phyloP scores from a whole-genome alignment of 2,329 filamentous ascomycete genomes.

The Neofusicoccum umdonicola region DNA sequence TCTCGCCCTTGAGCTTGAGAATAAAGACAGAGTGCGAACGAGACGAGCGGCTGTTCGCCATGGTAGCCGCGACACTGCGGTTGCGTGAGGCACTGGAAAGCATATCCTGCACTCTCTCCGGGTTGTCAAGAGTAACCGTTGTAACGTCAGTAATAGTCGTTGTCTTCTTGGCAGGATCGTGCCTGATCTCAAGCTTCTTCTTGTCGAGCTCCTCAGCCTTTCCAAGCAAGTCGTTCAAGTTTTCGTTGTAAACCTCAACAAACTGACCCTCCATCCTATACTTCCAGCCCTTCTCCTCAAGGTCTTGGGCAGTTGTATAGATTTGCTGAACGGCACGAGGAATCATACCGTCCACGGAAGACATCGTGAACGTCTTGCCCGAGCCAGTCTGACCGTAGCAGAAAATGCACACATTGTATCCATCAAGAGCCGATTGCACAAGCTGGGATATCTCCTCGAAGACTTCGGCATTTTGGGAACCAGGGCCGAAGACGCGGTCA shows the following conservation, averaged over 20 bases:
- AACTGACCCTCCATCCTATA: slow-evolving; percentile 96
- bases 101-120: slow-evolving; percentile 75
- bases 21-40: slow-evolving; percentile 97
- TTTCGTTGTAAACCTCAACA: slow-evolving; percentile 97
- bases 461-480: slow-evolving; percentile 75
- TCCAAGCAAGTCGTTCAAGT: slow-evolving; percentile 84
- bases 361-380: slow-evolving; percentile 97
- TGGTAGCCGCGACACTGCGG: slow-evolving; percentile 91
- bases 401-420: slow-evolving; percentile 98
- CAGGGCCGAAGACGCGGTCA: slow-evolving; percentile 84
- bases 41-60: slow-evolving; percentile 91
- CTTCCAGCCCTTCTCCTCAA: slow-evolving; percentile 88
- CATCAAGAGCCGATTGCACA: slow-evolving; percentile 92
- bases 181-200: slow-evolving; percentile 84
- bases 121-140: slow-evolving; percentile 72
- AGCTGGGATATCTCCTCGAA: slow-evolving; percentile 97
- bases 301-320: slow-evolving; percentile 77
- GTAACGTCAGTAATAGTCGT: slow-evolving; percentile 80
- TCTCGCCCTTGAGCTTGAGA: slow-evolving; percentile 65
- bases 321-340: slow-evolving; percentile 90
- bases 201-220: slow-evolving; percentile 69
- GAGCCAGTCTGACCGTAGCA: slow-evolving; percentile 97
- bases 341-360: slow-evolving; percentile 89
- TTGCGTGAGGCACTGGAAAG: slow-evolving; percentile 79
- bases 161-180: slow-evolving; percentile 77